phyloP scores from a whole-genome alignment of 1,139 yeast species.

The Blastobotrys persicus region DNA sequence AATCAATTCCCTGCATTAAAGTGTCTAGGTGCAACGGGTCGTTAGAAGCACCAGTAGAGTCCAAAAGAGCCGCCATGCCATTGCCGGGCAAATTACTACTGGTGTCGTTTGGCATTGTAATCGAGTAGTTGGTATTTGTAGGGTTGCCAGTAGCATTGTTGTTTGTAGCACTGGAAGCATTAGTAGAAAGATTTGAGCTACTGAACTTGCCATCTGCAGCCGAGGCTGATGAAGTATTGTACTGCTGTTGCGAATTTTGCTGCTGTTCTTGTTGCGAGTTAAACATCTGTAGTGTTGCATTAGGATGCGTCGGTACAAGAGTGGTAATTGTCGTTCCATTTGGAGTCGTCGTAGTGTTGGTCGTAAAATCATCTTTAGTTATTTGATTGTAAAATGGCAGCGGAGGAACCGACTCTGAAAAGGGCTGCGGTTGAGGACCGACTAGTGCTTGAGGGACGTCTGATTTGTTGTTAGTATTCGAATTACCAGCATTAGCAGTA shows the following conservation, averaged over 20 bases:
- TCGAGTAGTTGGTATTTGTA: not conserved
- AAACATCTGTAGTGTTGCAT: conserved; percentile 12
- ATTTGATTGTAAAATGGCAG: conserved; percentile 92
- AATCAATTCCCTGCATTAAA: conserved; percentile 74
- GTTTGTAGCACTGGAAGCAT: not conserved
- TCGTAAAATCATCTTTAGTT: conserved; percentile 84
- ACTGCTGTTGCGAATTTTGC: conserved; percentile 14
- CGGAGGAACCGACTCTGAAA: conserved; percentile 48
- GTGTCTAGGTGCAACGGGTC: conserved; percentile 37
- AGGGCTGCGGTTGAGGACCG: conserved; percentile 31
- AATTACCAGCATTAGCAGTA: conserved; percentile 16
- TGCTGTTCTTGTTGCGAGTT: conserved; percentile 10
- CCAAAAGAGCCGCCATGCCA: conserved; percentile 26
- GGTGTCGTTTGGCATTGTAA: not conserved
- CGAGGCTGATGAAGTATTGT: conserved; percentile 1
- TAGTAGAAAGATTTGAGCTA: too few relatives aligned
- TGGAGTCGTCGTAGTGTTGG: conserved; percentile 83
- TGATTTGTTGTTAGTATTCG: conserved; percentile 17
- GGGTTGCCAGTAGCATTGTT: not conserved
- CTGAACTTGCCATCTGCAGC: not conserved
- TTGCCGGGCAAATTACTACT: conserved; percentile 6
- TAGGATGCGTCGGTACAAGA: conserved; percentile 54
- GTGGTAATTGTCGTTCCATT: conserved; percentile 91
- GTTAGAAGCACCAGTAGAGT: conserved; percentile 33
- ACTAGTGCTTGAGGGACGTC: not conserved